Conservation (phyloP, 371 early-diverging fungal genomes). For the Dichotomocladium elegans region DNA sequence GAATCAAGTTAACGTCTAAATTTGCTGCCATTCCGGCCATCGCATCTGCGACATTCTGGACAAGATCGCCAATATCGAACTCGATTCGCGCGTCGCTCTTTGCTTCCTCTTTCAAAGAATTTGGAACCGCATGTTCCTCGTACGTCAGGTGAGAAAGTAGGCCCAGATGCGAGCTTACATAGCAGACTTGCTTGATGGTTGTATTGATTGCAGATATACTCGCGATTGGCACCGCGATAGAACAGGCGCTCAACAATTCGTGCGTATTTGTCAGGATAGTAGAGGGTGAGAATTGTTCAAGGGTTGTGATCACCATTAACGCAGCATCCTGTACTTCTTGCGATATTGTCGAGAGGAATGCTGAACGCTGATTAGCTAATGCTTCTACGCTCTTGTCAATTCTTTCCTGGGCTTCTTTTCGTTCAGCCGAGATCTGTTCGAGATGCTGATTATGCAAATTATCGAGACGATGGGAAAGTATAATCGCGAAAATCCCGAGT, state of each 20-base stretch:
- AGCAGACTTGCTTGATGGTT: conserved; percentile 35
- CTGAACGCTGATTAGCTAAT: conserved; percentile 16
- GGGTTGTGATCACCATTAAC: conserved; percentile 43
- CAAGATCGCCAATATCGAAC: conserved; percentile 60
- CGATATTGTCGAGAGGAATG: conserved; percentile 33
- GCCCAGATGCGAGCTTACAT: conserved; percentile 33
- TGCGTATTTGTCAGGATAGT: conserved; percentile 37
- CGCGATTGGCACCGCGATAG: conserved; percentile 49
- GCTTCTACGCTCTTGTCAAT: conserved; percentile 21
- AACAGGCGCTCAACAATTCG: conserved; percentile 50
- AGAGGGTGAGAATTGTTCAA: conserved; percentile 49
- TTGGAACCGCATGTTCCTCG: background rate
- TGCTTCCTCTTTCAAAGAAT: background rate
- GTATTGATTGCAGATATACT: conserved; percentile 45
- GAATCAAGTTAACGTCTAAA: conserved; percentile 54
- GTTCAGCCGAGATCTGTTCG: conserved; percentile 6
- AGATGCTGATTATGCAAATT: conserved; percentile 1
- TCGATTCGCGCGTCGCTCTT: conserved; percentile 16
- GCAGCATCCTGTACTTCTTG: conserved; percentile 53
- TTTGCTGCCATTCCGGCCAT: conserved; percentile 59
- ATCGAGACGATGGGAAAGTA: conserved; percentile 3
- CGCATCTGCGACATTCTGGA: conserved; percentile 62
- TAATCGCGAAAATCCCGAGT: background rate
- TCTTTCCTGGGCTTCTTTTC: conserved; percentile 4
- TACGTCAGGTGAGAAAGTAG: conserved; percentile 14